Evolutionary conservation across 176 grass and related monocot genomes (phyloP).

Genomic region (Canna indica): DNA sequence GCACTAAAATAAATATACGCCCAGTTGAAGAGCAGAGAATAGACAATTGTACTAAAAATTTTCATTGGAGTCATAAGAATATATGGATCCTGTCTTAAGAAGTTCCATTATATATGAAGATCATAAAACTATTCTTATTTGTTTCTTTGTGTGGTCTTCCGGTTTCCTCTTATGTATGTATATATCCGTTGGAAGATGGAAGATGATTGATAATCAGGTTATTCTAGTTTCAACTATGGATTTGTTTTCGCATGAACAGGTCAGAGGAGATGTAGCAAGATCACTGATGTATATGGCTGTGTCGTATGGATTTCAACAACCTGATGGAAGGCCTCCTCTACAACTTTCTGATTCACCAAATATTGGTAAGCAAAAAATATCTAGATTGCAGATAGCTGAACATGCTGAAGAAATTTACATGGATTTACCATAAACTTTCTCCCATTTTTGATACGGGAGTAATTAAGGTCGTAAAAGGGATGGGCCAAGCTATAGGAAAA

Average conservation of each 20-base stretch:
- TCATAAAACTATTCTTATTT: neutral
- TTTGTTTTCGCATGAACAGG: slow-evolving; percentile 6
- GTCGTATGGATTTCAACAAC: slow-evolving; percentile 46
- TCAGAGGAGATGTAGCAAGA: slow-evolving; percentile 63
- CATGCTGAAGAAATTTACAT: neutral
- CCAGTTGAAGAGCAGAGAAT: too few species aligned
- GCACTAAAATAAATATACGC: too few species aligned
- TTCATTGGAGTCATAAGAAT: neutral
- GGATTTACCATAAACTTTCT: neutral
- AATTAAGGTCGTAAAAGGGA: too few species aligned
- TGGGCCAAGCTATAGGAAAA: too few species aligned
- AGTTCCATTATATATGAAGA: neutral
- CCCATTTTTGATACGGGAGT: too few species aligned
- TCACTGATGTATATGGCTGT: slow-evolving; percentile 82
- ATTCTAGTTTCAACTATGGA: neutral
- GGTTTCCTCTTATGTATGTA: too few species aligned
- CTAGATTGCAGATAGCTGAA: neutral
- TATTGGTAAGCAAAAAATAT: slow-evolving; percentile 33
- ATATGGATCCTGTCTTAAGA: neutral
- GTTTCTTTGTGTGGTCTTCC: neutral
- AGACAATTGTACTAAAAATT: too few species aligned
- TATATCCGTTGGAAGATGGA: too few species aligned
- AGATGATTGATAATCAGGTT: slow-evolving; percentile 12
- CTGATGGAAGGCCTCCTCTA: slow-evolving; percentile 37
- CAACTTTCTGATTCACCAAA: slow-evolving; percentile 55